Evolutionary conservation across 176 grass and related monocot genomes (phyloP).

Genomic region (Juncus effusus): DNA sequence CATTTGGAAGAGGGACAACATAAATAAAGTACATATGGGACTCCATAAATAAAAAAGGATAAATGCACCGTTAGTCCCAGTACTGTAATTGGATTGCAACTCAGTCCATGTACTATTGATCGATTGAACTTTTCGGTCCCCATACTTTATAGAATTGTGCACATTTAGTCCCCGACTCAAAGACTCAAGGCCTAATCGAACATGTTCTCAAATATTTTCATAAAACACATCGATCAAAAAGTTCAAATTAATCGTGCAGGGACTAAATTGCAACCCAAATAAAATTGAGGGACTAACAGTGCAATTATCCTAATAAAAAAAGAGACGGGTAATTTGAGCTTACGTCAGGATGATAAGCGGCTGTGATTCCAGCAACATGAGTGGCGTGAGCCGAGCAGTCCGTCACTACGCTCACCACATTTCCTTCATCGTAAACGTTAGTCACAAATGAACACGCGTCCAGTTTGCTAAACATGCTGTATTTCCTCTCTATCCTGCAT

Average conservation of each 20-base stretch:
- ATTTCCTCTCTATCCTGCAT: slow-evolving; percentile 78
- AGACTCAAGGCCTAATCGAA: too few species aligned
- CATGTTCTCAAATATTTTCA: neutral
- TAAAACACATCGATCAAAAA: neutral
- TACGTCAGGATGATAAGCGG: slow-evolving; percentile 94
- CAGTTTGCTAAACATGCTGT: slow-evolving; percentile 89
- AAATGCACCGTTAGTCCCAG: too few species aligned
- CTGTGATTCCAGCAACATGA: slow-evolving; percentile 96
- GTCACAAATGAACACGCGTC: slow-evolving; percentile 95
- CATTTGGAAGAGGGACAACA: too few species aligned
- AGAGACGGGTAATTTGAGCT: slow-evolving; percentile 23
- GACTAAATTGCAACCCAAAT: slow-evolving; percentile 6
- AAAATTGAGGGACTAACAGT: neutral
- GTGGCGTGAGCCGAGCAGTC: slow-evolving; percentile 96
- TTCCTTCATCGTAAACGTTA: slow-evolving; percentile 92
- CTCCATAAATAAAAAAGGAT: too few species aligned
- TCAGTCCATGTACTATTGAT: too few species aligned
- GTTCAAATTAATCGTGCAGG: neutral
- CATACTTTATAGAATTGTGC: too few species aligned
- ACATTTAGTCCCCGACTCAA: too few species aligned
- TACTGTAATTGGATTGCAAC: too few species aligned
- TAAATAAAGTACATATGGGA: too few species aligned
- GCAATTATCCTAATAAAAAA: slow-evolving; percentile 19
- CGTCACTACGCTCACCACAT: slow-evolving; percentile 95
- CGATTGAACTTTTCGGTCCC: too few species aligned